Percentiles rank a stretch among this genome's conserved stretches.
phyloP scores from a whole-genome alignment of 306 rosid genomes.

The Elaeagnus macrophylla region DNA sequence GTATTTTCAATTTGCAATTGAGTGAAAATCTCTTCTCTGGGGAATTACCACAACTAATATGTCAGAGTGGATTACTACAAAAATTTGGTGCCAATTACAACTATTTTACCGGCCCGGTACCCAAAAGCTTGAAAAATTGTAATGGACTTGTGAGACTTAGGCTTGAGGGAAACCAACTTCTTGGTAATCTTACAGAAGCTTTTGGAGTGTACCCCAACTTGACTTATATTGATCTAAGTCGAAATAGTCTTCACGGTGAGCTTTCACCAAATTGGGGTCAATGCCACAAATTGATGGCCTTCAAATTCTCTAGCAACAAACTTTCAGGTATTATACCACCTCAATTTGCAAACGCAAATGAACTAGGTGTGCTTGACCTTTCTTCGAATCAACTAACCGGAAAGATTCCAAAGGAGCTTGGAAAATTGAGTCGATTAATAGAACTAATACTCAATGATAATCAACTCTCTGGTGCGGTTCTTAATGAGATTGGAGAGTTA shows the following conservation, averaged over 20 bases:
- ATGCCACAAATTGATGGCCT: conserved; percentile 5
- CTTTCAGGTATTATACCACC: conserved; percentile 14
- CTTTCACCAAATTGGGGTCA: too few species aligned
- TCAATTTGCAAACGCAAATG: conserved; percentile 6
- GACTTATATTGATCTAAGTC: too few species aligned
- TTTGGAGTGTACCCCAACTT: too few species aligned
- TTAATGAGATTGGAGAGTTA: conserved; percentile 11
- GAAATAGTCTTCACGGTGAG: too few species aligned
- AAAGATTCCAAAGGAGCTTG: conserved; percentile 31
- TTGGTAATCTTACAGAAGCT: too few species aligned
- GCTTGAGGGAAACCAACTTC: too few species aligned
- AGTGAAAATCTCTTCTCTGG: fast-evolving
- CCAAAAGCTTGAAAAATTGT: too few species aligned
- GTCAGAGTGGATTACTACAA: neutral
- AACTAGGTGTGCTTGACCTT: conserved; percentile 17
- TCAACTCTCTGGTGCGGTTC: conserved; percentile 3
- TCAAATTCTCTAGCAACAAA: conserved; percentile 13
- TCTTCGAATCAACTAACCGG: conserved; percentile 25
- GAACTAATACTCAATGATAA: conserved; percentile 11
- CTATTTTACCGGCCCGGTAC: conserved; percentile 17
- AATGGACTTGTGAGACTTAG: too few species aligned
- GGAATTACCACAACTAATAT: neutral
- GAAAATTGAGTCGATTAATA: conserved; percentile 13
- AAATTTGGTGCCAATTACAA: conserved; percentile 13
- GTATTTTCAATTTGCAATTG: fast-evolving